Conservation (phyloP, 495 filamentous ascomycete genomes). For the Aspergillus diversus region DNA sequence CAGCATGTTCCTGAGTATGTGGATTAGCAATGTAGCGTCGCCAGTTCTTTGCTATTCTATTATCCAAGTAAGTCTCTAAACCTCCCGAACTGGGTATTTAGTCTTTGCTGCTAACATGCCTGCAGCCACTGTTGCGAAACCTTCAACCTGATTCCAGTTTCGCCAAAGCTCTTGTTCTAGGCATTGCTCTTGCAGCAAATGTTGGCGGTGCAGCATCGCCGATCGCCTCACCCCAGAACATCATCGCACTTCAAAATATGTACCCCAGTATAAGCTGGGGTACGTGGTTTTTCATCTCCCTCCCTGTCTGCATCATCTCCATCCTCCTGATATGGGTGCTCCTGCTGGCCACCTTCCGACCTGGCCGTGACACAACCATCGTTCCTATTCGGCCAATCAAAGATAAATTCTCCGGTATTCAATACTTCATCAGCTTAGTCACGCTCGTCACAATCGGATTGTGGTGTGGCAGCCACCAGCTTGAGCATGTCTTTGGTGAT, state of each 20-base stretch:
- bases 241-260: conserved; percentile 97
- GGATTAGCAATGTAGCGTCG: conserved; percentile 97
- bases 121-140: conserved; percentile 90
- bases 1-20: conserved; percentile 96
- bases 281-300: conserved; percentile 93
- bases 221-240: conserved; percentile 96
- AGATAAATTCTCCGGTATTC: conserved; percentile 84
- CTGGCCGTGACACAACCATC: conserved; percentile 83
- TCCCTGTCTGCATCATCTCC: conserved; percentile 90
- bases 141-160: conserved; percentile 87
- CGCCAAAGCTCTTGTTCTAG: conserved; percentile 92
- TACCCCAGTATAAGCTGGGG: conserved; percentile 85
- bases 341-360: conserved; percentile 81
- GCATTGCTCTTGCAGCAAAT: conserved; percentile 93
- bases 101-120: conserved; percentile 21
- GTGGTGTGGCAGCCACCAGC: conserved; percentile 90
- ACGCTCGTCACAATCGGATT: conserved; percentile 86
- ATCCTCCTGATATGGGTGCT: conserved; percentile 89
- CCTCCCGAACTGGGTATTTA: conserved; percentile 13
- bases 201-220: conserved; percentile 95
- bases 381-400: conserved; percentile 87
- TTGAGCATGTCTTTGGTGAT: conserved; percentile 87
- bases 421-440: conserved; percentile 88
- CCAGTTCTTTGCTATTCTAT: conserved; percentile 99
- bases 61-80: conserved; percentile 70